Conservation (phyloP, 345 rosid genomes). For the Eucalyptus curtisii region DNA sequence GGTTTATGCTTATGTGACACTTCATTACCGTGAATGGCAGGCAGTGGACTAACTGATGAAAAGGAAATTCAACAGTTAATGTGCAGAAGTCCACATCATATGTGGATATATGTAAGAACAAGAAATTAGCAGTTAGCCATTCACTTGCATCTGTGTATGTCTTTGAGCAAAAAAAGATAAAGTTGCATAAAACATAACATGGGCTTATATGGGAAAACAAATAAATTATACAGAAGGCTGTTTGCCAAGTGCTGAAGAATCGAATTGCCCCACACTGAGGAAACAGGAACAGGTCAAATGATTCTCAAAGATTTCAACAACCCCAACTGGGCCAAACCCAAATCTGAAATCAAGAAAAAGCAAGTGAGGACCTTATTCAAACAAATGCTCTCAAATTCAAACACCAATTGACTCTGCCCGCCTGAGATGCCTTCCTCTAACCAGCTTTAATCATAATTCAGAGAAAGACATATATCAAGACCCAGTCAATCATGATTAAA, state of each 20-base stretch:
- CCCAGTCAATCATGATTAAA: background rate
- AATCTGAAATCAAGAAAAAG: background rate
- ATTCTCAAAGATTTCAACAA: background rate
- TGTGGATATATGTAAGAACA: background rate
- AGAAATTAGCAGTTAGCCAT: background rate
- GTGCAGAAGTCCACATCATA: background rate
- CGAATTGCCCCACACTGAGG: background rate
- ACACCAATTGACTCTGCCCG: background rate
- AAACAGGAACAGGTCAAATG: background rate
- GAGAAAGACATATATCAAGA: background rate
- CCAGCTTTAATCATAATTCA: background rate
- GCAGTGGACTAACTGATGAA: background rate
- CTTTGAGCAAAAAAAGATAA: background rate
- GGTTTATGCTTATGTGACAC: background rate
- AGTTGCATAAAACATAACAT: background rate
- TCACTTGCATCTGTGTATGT: background rate
- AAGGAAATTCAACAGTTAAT: background rate
- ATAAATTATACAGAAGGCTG: background rate
- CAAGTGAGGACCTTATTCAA: background rate
- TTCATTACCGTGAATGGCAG: background rate
- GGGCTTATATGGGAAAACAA: background rate
- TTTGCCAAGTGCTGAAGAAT: background rate
- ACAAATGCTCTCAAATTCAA: background rate
- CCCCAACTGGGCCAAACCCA: background rate
- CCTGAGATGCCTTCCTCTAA: background rate